These are phyloP conservation scores for Plasmodium billcollinsi DNA, from an alignment of 169 alveolate genomes.

Conservation along the genomic window DNA sequence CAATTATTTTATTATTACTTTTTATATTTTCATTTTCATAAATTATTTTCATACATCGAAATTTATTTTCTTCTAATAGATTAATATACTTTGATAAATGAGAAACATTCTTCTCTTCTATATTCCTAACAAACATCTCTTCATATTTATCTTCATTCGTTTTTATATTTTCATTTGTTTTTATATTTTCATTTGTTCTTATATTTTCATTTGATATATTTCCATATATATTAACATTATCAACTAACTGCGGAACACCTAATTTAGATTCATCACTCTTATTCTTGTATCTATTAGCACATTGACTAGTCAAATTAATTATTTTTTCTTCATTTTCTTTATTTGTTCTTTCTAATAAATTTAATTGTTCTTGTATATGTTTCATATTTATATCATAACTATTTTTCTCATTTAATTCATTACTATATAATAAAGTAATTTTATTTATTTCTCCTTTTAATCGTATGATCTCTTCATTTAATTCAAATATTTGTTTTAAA, in stretches of 20 bases:
- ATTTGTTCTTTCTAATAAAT: constrained; percentile 14
- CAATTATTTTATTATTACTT: constrained; percentile 20
- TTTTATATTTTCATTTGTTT: background rate
- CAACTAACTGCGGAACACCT: background rate
- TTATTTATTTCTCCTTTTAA: constrained; percentile 58
- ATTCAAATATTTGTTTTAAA: background rate
- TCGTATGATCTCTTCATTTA: constrained; percentile 14
- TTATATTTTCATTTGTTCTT: background rate
- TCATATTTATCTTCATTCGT: background rate
- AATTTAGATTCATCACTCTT: constrained; percentile 17
- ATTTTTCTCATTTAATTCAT: constrained; percentile 45
- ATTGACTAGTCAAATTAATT: constrained; percentile 1
- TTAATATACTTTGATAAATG: background rate
- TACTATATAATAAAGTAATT: constrained; percentile 38
- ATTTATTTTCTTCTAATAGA: constrained; percentile 14
- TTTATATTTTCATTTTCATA: constrained; percentile 22
- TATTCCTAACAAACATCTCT: background rate
- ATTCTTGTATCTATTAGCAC: background rate
- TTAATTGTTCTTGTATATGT: constrained; percentile 7
- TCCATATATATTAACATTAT: background rate
- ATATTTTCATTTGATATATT: background rate
- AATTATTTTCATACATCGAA: constrained; percentile 41
- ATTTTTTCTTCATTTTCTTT: constrained; percentile 26
- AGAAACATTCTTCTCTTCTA: background rate
- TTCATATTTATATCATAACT: constrained; percentile 36